A percentile compares a stretch with the other conserved stretches of the same genome.
phyloP scores from a whole-genome alignment of 2,329 filamentous ascomycete species.

The Colletotrichum gloeosporioides region DNA sequence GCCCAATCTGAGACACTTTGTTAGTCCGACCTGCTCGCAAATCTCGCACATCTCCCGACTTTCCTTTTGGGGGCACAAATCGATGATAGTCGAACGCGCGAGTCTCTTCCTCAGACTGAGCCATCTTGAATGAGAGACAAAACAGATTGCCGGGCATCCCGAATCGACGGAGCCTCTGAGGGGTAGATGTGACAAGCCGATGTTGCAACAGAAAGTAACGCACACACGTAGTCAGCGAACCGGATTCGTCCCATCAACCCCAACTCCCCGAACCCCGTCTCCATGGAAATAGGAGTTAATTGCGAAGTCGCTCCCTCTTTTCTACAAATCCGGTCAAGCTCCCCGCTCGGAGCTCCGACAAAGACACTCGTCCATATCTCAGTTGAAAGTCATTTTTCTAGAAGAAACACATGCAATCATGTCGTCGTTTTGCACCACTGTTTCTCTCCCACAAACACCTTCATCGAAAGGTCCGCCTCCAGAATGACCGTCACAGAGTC shows the following conservation, averaged over 20 bases:
- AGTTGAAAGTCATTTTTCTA: neutral
- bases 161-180: neutral
- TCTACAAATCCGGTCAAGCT: neutral
- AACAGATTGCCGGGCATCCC: neutral
- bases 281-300: neutral
- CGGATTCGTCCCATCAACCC: neutral
- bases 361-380: neutral
- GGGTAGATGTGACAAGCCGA: neutral
- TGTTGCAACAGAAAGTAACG: neutral
- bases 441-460: neutral
- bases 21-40: neutral
- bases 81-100: neutral
- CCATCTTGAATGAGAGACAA: neutral
- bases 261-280: neutral
- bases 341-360: neutral
- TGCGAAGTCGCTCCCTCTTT: neutral
- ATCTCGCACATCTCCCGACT: neutral
- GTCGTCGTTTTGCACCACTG: neutral
- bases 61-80: neutral
- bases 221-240: neutral
- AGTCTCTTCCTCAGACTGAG: neutral
- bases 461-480: neutral
- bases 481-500: neutral
- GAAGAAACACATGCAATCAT: neutral
- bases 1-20: neutral